Base-by-base conservation (phyloP, 2,329 filamentous ascomycete genomes). In the Colletotrichum theobromicola region DNA sequence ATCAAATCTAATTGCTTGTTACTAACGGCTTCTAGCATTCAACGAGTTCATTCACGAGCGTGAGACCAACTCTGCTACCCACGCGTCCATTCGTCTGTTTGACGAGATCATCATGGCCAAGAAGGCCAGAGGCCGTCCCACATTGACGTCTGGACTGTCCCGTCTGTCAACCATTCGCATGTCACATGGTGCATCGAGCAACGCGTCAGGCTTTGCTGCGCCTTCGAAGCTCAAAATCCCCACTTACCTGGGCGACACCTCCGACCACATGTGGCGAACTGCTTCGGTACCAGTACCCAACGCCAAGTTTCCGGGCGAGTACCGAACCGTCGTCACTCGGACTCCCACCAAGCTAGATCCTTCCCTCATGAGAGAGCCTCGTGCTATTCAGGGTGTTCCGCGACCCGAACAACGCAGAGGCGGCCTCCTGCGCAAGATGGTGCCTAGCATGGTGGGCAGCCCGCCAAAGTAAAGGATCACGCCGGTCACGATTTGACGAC, bases 311-410 rank as follows among this genome's bases (percentile, higher is more conserved):
- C 86, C 89, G 0, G 90, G 90, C 72, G 90, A 93, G 77, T 93
- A 93, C 83, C 88, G 89, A 73, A 84, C 88, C 35, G 87, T 92
- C 16, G 87, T 91, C 68, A 91, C 91, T 15, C 86, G 92, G 77
- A 92, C 94, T 46, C 97, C 97, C 7, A 92, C 94, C 9, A 96
- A 94, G 80, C 89, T 99, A 12, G 97, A 99, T 79, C 90, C 93
- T 5, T 90, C 92, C 16, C 87, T 98, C 61, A 98, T 98, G 95
- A 95, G 95, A 82, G 96, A 98, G 84, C 96, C 96, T 34, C 91
- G 96, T 72, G 92, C 94, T 76, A 96, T 98, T 50, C 95, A 98
- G 82, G 96, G 96, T 42, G 92, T 95, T n/a, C 95, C 95, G 28
- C 86, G 90, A 37, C 87, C 89, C 21, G 89, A 90, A 73, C 87